Percentiles rank a stretch among this genome's conserved stretches.
Conservation (phyloP, 1,139 yeast genomes). For the Yarrowia galli region DNA sequence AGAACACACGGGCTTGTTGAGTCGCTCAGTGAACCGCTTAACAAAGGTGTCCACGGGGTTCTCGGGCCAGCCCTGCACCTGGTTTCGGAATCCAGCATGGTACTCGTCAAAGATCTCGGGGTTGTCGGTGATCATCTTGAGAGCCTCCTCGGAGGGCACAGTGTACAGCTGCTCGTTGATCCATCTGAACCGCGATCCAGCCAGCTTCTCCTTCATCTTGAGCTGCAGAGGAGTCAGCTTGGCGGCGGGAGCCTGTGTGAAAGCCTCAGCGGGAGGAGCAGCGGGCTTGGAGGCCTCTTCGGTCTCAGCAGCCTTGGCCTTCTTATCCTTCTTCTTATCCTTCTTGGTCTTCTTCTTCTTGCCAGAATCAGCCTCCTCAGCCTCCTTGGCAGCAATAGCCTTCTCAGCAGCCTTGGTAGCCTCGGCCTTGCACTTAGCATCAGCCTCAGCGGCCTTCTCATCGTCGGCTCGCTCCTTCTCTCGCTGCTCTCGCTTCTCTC, state of each 20-base stretch:
- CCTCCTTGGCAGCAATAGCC: conserved; percentile 49
- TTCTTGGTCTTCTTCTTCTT: conserved; percentile 40
- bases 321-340: conserved; percentile 42
- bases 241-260: conserved; percentile 45
- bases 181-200: conserved; percentile 97
- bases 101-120: conserved; percentile 93
- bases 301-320: conserved; percentile 40
- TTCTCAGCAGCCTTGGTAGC: conserved; percentile 46
- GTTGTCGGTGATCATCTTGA: conserved; percentile 73
- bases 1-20: conserved; percentile 76
- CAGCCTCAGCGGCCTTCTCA: conserved; percentile 50
- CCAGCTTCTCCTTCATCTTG: conserved; percentile 91
- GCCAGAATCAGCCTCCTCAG: conserved; percentile 46
- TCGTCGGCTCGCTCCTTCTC: conserved; percentile 48
- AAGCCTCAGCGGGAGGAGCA: conserved; percentile 38
- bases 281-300: conserved; percentile 35
- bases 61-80: conserved; percentile 97
- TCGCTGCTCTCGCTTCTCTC: conserved; percentile 41
- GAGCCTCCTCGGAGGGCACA: conserved; percentile 76
- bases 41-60: conserved; percentile 94
- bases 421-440: conserved; percentile 49
- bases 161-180: conserved; percentile 95
- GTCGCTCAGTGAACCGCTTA: conserved; percentile 67
- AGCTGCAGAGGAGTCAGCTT: conserved; percentile 90
- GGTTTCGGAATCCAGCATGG: conserved; percentile 93